Evolutionary conservation across 2,329 filamentous ascomycete genomes (phyloP).

Genomic region (Sclerotinia glacialis): DNA sequence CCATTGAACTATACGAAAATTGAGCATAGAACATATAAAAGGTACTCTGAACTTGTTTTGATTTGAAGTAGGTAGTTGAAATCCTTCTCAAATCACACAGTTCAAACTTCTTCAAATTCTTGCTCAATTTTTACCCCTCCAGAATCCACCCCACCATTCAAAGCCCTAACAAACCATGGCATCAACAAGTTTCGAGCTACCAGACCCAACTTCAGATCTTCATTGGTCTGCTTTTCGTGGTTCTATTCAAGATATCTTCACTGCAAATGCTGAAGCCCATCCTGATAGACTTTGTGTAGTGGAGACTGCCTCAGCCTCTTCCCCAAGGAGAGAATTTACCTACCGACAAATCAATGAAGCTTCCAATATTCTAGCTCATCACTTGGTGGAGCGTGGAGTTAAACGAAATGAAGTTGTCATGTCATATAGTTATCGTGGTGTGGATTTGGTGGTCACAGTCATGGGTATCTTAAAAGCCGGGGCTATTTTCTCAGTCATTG

Average conservation of each 20-base stretch:
- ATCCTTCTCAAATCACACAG: slow-evolving; percentile 12
- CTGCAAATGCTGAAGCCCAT: slow-evolving; percentile 57
- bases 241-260: slow-evolving; percentile 59
- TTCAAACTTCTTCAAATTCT: slow-evolving; percentile 15
- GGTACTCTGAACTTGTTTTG: slow-evolving; percentile 4
- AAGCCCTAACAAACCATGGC: slow-evolving; percentile 25
- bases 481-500: slow-evolving; percentile 64
- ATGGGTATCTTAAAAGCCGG: slow-evolving; percentile 70
- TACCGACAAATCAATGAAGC: slow-evolving; percentile 86
- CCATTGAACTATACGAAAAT: neutral
- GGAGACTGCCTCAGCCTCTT: slow-evolving; percentile 54
- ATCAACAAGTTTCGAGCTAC: slow-evolving; percentile 36
- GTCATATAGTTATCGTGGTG: slow-evolving; percentile 81
- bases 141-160: slow-evolving; percentile 12
- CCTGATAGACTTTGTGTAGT: slow-evolving; percentile 66
- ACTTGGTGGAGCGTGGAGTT: slow-evolving; percentile 71
- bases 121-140: slow-evolving; percentile 14
- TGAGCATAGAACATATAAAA: neutral
- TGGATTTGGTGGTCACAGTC: slow-evolving; percentile 72
- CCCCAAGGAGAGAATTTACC: slow-evolving; percentile 66
- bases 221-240: slow-evolving; percentile 58
- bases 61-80: slow-evolving; percentile 19
- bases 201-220: slow-evolving; percentile 57
- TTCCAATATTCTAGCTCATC: slow-evolving; percentile 75
- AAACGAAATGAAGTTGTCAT: slow-evolving; percentile 85